Conservation (phyloP, 2,329 filamentous ascomycete species). For the Aspergillus fijiensis region DNA sequence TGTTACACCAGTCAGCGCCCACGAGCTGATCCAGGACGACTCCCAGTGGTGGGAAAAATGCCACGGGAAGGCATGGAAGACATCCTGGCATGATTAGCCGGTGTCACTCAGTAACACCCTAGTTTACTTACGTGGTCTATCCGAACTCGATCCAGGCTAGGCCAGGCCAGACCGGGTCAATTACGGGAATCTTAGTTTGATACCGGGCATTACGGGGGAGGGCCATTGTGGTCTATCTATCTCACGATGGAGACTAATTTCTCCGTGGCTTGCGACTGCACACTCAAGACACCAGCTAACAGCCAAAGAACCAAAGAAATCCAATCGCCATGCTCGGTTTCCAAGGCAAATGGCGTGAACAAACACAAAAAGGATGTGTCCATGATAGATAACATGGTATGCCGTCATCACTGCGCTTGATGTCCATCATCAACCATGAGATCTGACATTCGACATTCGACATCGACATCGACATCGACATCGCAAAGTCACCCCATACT, state of each 20-base stretch:
- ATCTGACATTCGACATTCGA: not conserved
- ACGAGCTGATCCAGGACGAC: not conserved
- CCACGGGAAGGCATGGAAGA: not conserved
- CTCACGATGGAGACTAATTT: not conserved
- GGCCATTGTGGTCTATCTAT: too few relatives aligned
- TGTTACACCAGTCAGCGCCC: not conserved
- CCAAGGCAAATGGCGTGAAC: not conserved
- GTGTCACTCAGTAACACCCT: not conserved
- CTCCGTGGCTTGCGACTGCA: not conserved
- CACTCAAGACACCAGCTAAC: not conserved
- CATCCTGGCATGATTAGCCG: not conserved
- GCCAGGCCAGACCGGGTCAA: not conserved
- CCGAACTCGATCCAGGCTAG: not conserved
- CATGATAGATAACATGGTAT: not conserved
- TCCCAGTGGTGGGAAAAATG: not conserved
- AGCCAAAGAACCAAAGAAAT: not conserved
- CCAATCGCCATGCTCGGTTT: not conserved
- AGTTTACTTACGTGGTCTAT: not conserved
- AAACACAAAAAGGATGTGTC: not conserved
- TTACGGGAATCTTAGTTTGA: not conserved
- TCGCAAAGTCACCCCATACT: not conserved
- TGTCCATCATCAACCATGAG: not conserved
- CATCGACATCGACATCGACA: not conserved
- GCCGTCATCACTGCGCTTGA: not conserved
- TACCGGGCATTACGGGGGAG: too few relatives aligned